Base-by-base conservation (phyloP, 306 rosid genomes). In the Begonia peltatifolia region DNA sequence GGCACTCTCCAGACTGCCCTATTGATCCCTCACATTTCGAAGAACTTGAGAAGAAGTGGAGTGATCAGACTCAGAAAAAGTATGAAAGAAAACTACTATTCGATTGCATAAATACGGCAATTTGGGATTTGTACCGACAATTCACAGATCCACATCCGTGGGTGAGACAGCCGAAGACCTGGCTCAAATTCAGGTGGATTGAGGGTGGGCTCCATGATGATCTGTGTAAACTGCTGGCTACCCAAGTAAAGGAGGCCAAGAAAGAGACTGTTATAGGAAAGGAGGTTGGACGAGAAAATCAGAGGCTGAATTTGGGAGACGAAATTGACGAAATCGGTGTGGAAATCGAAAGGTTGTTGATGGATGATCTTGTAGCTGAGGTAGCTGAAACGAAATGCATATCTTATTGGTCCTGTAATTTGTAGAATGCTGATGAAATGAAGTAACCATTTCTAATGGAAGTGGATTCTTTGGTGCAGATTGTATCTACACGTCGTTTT, bases 1-100 rank as follows among this genome's bases (percentile, higher is more conserved):
- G 83, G 77, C 60, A 76, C 67, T 56, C 94, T 50, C 61, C 70
- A 1, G 93, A 83, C 15, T 65, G 68, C 62, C 88, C 96, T 14
- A 62, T 86, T 50, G 67, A 70, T 64, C 78, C 70, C 2, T 58
- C 59, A 3, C 65, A 68, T 42, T 83, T 92, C 8, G 81, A 83
- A 54, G 77, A 80, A 53, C 79, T 92, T 12, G 94, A 86, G 58
- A 75, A 72, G 60, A 82, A 68, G 71, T 78, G 73, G 65, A 18
- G 52, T 16, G 69, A 71, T 14, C 53, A 56, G 53, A 59, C 80
- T 22, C 57, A 64, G 68, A 41, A 61, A 82, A 53, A 77, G 75
- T 67, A 72, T 0, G 94, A 80, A 43, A 68, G 94, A 63, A 81
- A 67, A 66, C 52, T 92, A 60, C 83, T 86, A 60, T 92, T 92